Base-by-base conservation (phyloP, 2,329 filamentous ascomycete genomes). In the Ascomycota sp. region DNA sequence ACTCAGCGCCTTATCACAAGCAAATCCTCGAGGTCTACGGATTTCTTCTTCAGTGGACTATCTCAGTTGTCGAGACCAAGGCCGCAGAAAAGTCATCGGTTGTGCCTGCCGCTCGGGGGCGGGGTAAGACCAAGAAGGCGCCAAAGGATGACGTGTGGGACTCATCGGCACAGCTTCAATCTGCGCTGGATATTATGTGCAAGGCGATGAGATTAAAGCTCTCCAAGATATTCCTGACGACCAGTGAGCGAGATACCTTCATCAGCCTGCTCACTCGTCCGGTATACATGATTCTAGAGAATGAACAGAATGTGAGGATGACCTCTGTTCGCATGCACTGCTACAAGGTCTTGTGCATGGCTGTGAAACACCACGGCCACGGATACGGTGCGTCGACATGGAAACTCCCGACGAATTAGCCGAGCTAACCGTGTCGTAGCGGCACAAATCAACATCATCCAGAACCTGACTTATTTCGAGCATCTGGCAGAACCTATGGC, bases 401-500 rank as follows among this genome's bases (percentile, higher is more conserved):
- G n/a, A 13, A 21, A 13, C 9, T 6, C 5, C 7, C 12, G 4
- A 10, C 3, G 13, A 7, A 10, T n/a, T 24, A 10, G 12, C 25
- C 13, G 13, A 28, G 30, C 50, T 56, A 36, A 61, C 40, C 39
- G 32, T 21, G 6, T 4, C 21, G 29, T 45, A 91, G 81, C 80
- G 34, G 89, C 89, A 2, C 89, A 98, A 64, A 95, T 92, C 32
- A 92, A 84, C 31, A 92, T 98, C 47, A 84, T 95, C 35, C 89
- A 98, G 53, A 95, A 89, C 49, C 59, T 98, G 43, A 92, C 89
- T 6, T 98, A 98, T 52, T 98, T 95, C 47, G 89, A 98, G 56
- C 89, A 98, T 54, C 60, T 98, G n/a, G 86, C 89, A 1, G 89
- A 98, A 49, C 89, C 89, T 1, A 98, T 98, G 89, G 89, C 89